Conservation (phyloP, 768 basidiomycete species). For the Leccinum sublutescens region DNA sequence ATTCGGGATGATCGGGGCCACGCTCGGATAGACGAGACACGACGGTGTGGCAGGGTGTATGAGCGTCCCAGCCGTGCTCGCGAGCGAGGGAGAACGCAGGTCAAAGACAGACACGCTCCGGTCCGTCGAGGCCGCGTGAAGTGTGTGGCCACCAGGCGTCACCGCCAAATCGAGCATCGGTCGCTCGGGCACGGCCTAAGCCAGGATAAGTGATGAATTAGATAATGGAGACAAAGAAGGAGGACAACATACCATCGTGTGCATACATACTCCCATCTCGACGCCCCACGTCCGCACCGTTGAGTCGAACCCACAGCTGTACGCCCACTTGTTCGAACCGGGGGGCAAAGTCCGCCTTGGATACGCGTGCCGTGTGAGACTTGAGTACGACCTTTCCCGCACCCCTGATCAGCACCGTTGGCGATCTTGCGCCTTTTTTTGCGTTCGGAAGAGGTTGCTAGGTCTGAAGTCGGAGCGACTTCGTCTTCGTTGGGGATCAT, state of each 20-base stretch:
- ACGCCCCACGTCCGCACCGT: constrained; percentile 88
- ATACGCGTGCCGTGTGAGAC: constrained; percentile 82
- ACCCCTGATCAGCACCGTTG: constrained; percentile 29
- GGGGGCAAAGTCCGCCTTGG: constrained; percentile 59
- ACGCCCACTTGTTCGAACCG: constrained; percentile 43
- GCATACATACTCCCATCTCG: constrained; percentile 66
- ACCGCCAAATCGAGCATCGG: constrained; percentile 68
- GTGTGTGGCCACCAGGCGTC: constrained; percentile 40
- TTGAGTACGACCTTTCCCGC: constrained; percentile 61
- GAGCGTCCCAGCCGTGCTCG: constrained; percentile 43
- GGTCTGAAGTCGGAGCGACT: constrained; percentile 32
- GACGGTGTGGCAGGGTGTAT: constrained; percentile 67
- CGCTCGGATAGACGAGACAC: constrained; percentile 41
- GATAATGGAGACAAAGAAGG: neutral
- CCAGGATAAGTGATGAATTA: neutral
- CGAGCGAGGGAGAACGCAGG: constrained; percentile 45
- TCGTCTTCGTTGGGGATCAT: constrained; percentile 68
- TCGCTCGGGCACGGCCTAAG: constrained; percentile 65
- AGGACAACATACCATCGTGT: constrained; percentile 54
- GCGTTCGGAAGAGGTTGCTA: constrained; percentile 12
- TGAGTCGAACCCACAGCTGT: constrained; percentile 87
- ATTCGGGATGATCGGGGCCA: neutral
- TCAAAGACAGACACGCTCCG: constrained; percentile 73
- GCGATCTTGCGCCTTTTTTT: constrained; percentile 62
- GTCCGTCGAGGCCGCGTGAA: constrained; percentile 70